A percentile compares a stretch with the other conserved stretches of the same genome.
Evolutionary conservation across 2,329 filamentous ascomycete species (phyloP).

Genomic region (Epichloe glyceriae): DNA sequence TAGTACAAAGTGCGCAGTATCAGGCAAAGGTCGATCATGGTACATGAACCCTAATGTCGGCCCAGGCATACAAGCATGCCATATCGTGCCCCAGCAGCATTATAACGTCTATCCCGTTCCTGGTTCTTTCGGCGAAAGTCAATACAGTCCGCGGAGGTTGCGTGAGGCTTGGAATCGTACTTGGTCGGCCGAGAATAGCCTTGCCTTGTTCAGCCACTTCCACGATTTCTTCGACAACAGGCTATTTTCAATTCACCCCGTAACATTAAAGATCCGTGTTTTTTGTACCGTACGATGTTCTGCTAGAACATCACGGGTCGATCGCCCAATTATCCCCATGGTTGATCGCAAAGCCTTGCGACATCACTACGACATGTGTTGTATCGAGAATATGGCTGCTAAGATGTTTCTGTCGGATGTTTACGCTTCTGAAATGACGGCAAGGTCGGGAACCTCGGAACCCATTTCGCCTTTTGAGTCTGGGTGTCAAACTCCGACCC

Average conservation of each 20-base stretch:
- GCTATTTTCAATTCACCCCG: neutral
- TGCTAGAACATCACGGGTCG: neutral
- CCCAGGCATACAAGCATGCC: conserved; percentile 3
- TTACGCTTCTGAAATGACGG: too few relatives aligned
- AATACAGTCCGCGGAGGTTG: neutral
- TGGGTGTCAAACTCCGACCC: too few relatives aligned
- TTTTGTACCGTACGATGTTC: neutral
- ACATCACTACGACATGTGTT: neutral
- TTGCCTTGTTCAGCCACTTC: neutral
- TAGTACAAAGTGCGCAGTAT: neutral
- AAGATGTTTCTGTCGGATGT: neutral
- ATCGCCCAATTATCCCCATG: neutral
- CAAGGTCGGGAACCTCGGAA: too few relatives aligned
- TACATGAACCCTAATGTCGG: neutral
- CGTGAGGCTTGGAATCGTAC: conserved; percentile 1
- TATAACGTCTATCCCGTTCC: conserved; percentile 2
- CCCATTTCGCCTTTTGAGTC: too few relatives aligned
- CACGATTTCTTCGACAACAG: neutral
- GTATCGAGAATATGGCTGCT: neutral
- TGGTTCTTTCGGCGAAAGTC: neutral
- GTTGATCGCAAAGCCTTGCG: neutral
- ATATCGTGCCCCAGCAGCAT: conserved; percentile 4
- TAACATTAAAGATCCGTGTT: neutral
- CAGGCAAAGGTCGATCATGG: conserved; percentile 3
- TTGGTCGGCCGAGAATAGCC: neutral